phyloP scores from a whole-genome alignment of 352 stramenopile species.

The Pythium phragmitis region DNA sequence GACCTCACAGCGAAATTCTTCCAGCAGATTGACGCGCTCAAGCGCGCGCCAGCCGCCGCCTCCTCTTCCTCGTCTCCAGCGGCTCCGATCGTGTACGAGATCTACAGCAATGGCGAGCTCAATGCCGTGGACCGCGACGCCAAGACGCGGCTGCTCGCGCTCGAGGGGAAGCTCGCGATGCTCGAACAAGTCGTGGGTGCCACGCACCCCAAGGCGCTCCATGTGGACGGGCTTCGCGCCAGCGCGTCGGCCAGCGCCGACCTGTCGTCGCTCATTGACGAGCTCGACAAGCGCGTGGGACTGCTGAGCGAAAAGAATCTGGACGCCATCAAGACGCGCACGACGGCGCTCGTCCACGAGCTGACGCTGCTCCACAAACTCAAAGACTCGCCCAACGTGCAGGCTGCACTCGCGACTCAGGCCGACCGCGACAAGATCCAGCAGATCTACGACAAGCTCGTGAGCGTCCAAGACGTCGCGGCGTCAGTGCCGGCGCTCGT shows the following conservation, averaged over 20 bases:
- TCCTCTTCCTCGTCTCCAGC: neutral
- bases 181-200: constrained; percentile 60
- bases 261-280: constrained; percentile 45
- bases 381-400: constrained; percentile 64
- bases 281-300: constrained; percentile 65
- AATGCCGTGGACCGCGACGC: constrained; percentile 67
- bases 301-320: constrained; percentile 78
- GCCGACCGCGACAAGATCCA: constrained; percentile 67
- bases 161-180: constrained; percentile 60
- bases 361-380: constrained; percentile 79
- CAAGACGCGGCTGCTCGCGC: constrained; percentile 52
- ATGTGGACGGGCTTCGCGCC: constrained; percentile 41
- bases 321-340: constrained; percentile 75
- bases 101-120: constrained; percentile 76
- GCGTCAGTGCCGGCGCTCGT: constrained; percentile 64
- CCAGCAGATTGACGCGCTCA: constrained; percentile 59
- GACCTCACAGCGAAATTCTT: constrained; percentile 75
- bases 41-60: constrained; percentile 34
- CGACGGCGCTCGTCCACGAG: constrained; percentile 72
- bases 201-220: constrained; percentile 50
- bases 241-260: constrained; percentile 27
- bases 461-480: constrained; percentile 55
- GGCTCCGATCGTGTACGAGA: constrained; percentile 73
- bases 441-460: constrained; percentile 70
- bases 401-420: constrained; percentile 53